Conservation (phyloP, 208 protist species). For the Leishmania amazonensis region DNA sequence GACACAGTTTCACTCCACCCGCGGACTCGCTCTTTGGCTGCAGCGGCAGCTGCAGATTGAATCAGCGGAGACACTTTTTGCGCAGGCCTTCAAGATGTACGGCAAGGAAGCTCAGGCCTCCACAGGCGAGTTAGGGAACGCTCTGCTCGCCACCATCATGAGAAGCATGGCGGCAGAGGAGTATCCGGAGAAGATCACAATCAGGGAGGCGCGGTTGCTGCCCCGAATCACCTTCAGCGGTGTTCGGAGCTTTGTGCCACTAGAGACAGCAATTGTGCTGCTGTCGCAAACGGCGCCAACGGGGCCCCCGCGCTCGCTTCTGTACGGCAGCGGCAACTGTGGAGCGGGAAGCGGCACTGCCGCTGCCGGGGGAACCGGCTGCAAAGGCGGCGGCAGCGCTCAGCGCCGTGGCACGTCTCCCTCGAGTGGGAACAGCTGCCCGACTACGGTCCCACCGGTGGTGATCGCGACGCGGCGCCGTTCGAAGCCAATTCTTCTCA, state of each 20-base stretch:
- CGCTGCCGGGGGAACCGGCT: too few relatives aligned
- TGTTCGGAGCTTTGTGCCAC: slow-evolving; percentile 53
- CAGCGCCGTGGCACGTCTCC: slow-evolving; percentile 16
- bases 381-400: not conserved
- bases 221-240: slow-evolving; percentile 64
- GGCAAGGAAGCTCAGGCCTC: slow-evolving; percentile 27
- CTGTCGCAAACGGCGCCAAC: slow-evolving; percentile 67
- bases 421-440: not conserved
- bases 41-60: slow-evolving; percentile 82
- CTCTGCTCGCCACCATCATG: slow-evolving; percentile 35
- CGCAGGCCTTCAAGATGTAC: slow-evolving; percentile 53
- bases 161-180: slow-evolving; percentile 47
- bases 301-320: slow-evolving; percentile 62
- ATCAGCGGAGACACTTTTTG: slow-evolving; percentile 70
- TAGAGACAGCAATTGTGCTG: slow-evolving; percentile 50
- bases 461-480: slow-evolving; percentile 31
- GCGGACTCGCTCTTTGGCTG: slow-evolving; percentile 64
- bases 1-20: slow-evolving; percentile 57
- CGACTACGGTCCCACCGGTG: not conserved
- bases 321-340: slow-evolving; percentile 13
- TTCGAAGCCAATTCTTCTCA: not conserved
- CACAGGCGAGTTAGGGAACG: slow-evolving; percentile 20
- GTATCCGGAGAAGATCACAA: slow-evolving; percentile 63
- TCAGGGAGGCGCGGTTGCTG: slow-evolving; percentile 57
- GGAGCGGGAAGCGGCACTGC: not conserved